These are phyloP conservation scores for Omphalea diandra DNA, from an alignment of 441 rosid genomes.

Conservation along the genomic window DNA sequence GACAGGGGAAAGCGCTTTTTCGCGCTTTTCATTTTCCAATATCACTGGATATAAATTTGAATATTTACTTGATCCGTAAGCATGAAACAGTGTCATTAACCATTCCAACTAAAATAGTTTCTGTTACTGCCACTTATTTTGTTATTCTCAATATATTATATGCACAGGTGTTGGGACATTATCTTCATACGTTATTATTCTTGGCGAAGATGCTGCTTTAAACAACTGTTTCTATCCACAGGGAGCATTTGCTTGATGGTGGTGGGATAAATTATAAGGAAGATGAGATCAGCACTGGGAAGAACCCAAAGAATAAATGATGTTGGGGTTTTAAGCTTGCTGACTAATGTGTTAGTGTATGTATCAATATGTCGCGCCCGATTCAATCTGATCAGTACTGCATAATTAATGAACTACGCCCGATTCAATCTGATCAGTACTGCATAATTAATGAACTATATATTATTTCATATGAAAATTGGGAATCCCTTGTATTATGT, in stretches of 20 bases:
- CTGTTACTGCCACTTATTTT: not conserved
- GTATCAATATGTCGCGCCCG: not conserved
- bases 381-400: constrained; percentile 10
- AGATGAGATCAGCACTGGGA: constrained; percentile 16
- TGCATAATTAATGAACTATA: constrained; percentile 12
- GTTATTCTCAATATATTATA: not conserved
- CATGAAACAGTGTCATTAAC: not conserved
- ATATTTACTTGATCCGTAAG: not conserved
- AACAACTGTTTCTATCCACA: constrained; percentile 31
- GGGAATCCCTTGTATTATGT: not conserved
- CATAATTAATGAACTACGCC: constrained; percentile 11
- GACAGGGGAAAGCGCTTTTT: not conserved
- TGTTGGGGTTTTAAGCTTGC: not conserved
- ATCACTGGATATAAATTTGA: not conserved
- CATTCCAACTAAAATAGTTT: not conserved
- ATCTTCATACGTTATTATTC: not conserved
- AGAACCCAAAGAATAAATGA: constrained; percentile 11
- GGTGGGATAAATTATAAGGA: constrained; percentile 41
- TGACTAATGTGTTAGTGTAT: not conserved
- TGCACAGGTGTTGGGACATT: not conserved
- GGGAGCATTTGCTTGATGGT: constrained; percentile 62
- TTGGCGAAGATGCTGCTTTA: not conserved
- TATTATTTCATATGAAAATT: not conserved
- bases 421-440: no score
- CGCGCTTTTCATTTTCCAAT: not conserved